Evolutionary conservation across 2,329 filamentous ascomycete species (phyloP).

Genomic region (Hypoxylon sp.): DNA sequence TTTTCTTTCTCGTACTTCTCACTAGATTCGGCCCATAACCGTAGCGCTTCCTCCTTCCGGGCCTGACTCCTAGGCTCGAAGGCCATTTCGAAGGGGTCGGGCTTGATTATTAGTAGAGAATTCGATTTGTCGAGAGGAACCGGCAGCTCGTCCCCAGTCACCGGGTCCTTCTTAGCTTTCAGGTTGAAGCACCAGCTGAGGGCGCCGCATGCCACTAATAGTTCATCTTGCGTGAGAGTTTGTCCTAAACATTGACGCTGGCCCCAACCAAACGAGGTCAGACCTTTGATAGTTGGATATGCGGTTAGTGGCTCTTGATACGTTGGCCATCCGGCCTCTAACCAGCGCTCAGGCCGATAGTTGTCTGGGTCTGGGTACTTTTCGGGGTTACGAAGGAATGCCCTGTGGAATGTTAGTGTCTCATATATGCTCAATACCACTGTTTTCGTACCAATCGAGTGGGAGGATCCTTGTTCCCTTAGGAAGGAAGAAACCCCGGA

Average conservation of each 20-base stretch:
- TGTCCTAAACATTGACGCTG: constrained; percentile 59
- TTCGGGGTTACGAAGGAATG: constrained; percentile 65
- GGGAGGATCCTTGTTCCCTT: constrained; percentile 61
- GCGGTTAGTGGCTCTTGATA: constrained; percentile 64
- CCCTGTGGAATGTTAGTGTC: constrained; percentile 52
- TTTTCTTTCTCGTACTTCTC: constrained; percentile 47
- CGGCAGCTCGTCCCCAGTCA: constrained; percentile 57
- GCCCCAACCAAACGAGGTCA: constrained; percentile 68
- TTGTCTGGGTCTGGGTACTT: constrained; percentile 64
- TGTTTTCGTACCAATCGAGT: constrained; percentile 55
- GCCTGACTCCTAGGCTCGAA: constrained; percentile 64
- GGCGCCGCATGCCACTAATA: constrained; percentile 64
- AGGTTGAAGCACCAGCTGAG: constrained; percentile 61
- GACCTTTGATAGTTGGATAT: constrained; percentile 66
- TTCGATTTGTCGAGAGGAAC: constrained; percentile 65
- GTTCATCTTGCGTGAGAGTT: constrained; percentile 58
- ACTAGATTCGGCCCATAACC: constrained; percentile 55
- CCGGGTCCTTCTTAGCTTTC: constrained; percentile 59
- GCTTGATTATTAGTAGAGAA: constrained; percentile 69
- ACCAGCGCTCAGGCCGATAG: constrained; percentile 68
- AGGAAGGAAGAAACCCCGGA: constrained; percentile 62
- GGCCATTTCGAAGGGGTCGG: constrained; percentile 66
- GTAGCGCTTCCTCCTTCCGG: constrained; percentile 56
- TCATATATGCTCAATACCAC: background rate
- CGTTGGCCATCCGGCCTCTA: constrained; percentile 64